A percentile compares a stretch with the other conserved stretches of the same genome.
Evolutionary conservation across 1,139 yeast genomes (phyloP).

Genomic region (Yamadazyma kanchanaburiensis): DNA sequence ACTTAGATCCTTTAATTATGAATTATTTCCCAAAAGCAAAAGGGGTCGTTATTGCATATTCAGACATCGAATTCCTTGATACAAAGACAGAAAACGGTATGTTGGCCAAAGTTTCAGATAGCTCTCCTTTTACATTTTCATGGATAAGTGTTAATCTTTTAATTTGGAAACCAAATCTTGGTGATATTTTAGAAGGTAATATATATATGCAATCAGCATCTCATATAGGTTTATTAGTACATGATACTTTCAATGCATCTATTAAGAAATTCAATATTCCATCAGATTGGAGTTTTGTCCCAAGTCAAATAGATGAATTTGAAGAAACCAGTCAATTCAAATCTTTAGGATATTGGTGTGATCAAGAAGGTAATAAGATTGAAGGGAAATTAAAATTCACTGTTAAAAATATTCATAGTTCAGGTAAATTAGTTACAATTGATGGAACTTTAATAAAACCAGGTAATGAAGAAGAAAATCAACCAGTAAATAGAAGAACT

Average conservation of each 20-base stretch:
- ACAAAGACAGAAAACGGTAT: slow-evolving; percentile 29
- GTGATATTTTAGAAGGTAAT: slow-evolving; percentile 82
- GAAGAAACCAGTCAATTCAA: slow-evolving; percentile 23
- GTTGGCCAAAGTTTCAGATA: slow-evolving; percentile 68
- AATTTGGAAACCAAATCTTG: slow-evolving; percentile 85
- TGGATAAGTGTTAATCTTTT: slow-evolving; percentile 86
- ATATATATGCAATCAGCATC: slow-evolving; percentile 92
- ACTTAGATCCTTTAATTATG: slow-evolving; percentile 87
- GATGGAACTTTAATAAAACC: slow-evolving; percentile 78
- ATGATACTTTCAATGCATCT: slow-evolving; percentile 93
- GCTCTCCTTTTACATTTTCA: slow-evolving; percentile 82
- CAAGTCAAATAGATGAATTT: slow-evolving; percentile 66
- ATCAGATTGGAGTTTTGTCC: slow-evolving; percentile 74
- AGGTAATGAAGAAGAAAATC: slow-evolving; percentile 54
- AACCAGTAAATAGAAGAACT: slow-evolving; percentile 43
- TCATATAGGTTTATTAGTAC: slow-evolving; percentile 85
- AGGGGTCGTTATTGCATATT: slow-evolving; percentile 84
- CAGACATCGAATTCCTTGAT: slow-evolving; percentile 46
- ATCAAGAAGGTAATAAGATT: slow-evolving; percentile 64
- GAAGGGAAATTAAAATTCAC: slow-evolving; percentile 81
- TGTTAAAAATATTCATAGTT: slow-evolving; percentile 66
- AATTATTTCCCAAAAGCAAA: slow-evolving; percentile 66
- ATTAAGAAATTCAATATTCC: slow-evolving; percentile 86
- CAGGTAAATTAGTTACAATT: slow-evolving; percentile 79
- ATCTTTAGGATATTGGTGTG: slow-evolving; percentile 85